phyloP scores from a whole-genome alignment of 2,329 filamentous ascomycete species.

The Coniochaeta sp. region DNA sequence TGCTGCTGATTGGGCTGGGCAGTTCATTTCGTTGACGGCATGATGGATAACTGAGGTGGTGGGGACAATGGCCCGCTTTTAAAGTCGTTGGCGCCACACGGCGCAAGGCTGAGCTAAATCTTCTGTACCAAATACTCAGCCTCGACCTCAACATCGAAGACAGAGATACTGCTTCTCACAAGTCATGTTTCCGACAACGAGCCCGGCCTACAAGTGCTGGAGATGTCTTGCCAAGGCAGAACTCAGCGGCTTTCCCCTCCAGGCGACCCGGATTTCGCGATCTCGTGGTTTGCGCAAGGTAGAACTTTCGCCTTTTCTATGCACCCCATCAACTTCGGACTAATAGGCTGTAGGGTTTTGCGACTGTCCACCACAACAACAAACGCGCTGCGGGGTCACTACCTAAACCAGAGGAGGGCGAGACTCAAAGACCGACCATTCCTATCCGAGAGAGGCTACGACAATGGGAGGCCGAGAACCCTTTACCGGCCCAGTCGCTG shows the following conservation, averaged over 20 bases:
- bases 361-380: slow-evolving; percentile 2
- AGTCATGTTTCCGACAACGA: neutral
- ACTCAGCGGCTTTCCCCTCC: neutral
- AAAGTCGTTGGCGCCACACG: no score
- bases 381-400: neutral
- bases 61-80: no score
- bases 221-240: slow-evolving; percentile 12
- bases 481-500: slow-evolving; percentile 13
- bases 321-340: no score
- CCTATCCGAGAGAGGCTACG: slow-evolving; percentile 33
- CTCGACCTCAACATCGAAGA: no score
- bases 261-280: neutral
- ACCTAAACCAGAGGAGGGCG: no score
- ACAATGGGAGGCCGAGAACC: slow-evolving; percentile 32
- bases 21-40: no score
- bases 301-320: no score
- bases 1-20: no score
- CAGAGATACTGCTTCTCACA: no score
- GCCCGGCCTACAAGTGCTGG: slow-evolving; percentile 18
- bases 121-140: neutral
- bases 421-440: neutral
- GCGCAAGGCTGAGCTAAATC: neutral
- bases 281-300: neutral
- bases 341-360: slow-evolving; percentile 1
- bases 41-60: no score